These are phyloP conservation scores for Pugionium cornutum DNA, from an alignment of 345 rosid genomes.

Conservation along the genomic window DNA sequence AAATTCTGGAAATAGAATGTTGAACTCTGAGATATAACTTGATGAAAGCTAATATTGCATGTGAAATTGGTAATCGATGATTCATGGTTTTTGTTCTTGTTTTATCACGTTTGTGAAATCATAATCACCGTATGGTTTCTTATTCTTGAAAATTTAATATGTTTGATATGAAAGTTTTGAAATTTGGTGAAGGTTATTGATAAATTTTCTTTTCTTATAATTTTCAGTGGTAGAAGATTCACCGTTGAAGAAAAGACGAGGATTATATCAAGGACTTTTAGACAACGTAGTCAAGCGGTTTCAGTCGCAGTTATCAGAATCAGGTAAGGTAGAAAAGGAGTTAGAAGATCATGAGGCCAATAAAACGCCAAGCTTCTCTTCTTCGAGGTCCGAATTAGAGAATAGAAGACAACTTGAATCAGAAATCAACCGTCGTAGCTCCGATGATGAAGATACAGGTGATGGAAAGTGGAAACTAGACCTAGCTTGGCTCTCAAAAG, in stretches of 20 bases:
- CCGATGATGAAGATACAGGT: slow-evolving; percentile 51
- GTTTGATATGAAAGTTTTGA: slow-evolving; percentile 11
- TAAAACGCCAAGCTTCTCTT: slow-evolving; percentile 31
- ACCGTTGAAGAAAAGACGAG: slow-evolving; percentile 40
- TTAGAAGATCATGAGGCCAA: slow-evolving; percentile 30
- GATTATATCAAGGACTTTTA: slow-evolving; percentile 41
- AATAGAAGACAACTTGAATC: slow-evolving; percentile 34
- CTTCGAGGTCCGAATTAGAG: slow-evolving; percentile 39
- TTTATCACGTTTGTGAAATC: not conserved
- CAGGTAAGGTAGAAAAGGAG: slow-evolving; percentile 39
- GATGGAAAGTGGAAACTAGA: slow-evolving; percentile 71
- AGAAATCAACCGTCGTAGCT: slow-evolving; percentile 41
- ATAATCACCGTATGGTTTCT: not conserved
- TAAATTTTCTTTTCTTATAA: not conserved
- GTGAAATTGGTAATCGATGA: not conserved
- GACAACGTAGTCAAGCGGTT: slow-evolving; percentile 48
- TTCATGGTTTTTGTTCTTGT: slow-evolving; percentile 5
- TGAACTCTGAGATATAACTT: not conserved
- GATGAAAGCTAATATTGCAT: not conserved
- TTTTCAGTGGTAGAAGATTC: slow-evolving; percentile 32
- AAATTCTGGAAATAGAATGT: not conserved
- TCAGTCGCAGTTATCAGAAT: slow-evolving; percentile 50
- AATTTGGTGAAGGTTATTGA: slow-evolving; percentile 11
- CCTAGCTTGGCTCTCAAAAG: slow-evolving; percentile 75
- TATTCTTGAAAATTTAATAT: not conserved